Evolutionary conservation across 1,284 basidiomycete species (phyloP).

Genomic region (Filobasidium uniguttulatum): DNA sequence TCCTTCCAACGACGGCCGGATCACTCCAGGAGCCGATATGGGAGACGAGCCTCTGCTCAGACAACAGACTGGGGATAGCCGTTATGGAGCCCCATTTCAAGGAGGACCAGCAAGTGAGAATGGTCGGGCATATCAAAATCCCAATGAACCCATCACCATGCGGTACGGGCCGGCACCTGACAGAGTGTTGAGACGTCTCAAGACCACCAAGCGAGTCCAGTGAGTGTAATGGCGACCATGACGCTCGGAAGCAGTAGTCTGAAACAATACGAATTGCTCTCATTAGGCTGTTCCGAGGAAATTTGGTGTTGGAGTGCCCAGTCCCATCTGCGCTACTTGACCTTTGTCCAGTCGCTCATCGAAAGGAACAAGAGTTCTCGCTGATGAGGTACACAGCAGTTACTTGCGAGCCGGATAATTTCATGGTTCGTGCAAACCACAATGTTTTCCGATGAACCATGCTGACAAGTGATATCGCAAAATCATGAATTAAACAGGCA

Average conservation of each 20-base stretch:
- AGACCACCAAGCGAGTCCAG: constrained; percentile 79
- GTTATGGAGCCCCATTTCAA: constrained; percentile 12
- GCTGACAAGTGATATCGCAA: no score
- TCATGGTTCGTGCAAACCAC: constrained; percentile 39
- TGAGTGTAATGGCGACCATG: constrained; percentile 32
- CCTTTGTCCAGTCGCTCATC: constrained; percentile 47
- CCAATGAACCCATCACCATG: constrained; percentile 33
- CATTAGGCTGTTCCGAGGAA: constrained; percentile 67
- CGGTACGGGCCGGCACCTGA: constrained; percentile 73
- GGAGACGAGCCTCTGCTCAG: constrained; percentile 13
- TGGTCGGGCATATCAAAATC: constrained; percentile 11
- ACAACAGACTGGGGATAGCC: not conserved
- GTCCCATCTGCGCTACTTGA: constrained; percentile 74
- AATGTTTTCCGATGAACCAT: not conserved
- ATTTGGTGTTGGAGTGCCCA: constrained; percentile 73
- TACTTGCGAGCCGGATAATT: constrained; percentile 87
- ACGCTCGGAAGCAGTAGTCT: not conserved
- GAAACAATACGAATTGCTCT: not conserved
- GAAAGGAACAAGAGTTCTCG: constrained; percentile 76
- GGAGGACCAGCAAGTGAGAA: not conserved
- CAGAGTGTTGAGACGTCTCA: constrained; percentile 68
- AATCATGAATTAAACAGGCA: constrained; percentile 25
- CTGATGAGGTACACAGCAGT: constrained; percentile 87
- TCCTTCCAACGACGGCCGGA: not conserved
- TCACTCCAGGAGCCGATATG: constrained; percentile 3